phyloP scores from a whole-genome alignment of 768 basidiomycete species.

The Tricholoma hemisulphureum region DNA sequence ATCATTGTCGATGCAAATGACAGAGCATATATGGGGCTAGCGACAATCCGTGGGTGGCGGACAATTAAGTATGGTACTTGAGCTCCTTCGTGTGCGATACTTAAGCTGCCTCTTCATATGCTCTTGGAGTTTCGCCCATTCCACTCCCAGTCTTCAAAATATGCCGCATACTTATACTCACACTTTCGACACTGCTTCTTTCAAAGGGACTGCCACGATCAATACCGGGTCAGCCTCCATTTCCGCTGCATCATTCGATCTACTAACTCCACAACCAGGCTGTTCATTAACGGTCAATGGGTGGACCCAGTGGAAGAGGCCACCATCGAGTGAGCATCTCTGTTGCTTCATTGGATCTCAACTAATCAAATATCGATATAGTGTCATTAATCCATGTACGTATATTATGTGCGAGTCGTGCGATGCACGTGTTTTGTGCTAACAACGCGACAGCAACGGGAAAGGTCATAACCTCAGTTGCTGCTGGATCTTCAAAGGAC shows the following conservation, averaged over 20 bases:
- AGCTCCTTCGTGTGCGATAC: no score
- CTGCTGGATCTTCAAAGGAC: not conserved
- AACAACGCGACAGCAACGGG: not conserved
- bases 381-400: not conserved
- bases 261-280: no score
- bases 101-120: no score
- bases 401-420: not conserved
- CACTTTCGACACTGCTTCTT: slow-evolving; percentile 19
- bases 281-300: slow-evolving; percentile 25
- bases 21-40: no score
- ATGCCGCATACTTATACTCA: slow-evolving; percentile 24
- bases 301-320: slow-evolving; percentile 19
- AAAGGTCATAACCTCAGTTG: not conserved
- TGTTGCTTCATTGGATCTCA: slow-evolving; percentile 26
- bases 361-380: not conserved
- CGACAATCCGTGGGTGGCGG: no score
- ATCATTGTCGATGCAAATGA: no score
- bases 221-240: slow-evolving; percentile 18
- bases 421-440: not conserved
- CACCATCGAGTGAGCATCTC: slow-evolving; percentile 20
- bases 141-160: no score
- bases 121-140: no score
- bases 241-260: no score
- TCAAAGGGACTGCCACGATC: slow-evolving; percentile 18
- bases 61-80: no score